Percentiles rank a stretch among this genome's conserved stretches.
phyloP scores from a whole-genome alignment of 495 filamentous ascomycete genomes.

The Aspergillus biplanus region DNA sequence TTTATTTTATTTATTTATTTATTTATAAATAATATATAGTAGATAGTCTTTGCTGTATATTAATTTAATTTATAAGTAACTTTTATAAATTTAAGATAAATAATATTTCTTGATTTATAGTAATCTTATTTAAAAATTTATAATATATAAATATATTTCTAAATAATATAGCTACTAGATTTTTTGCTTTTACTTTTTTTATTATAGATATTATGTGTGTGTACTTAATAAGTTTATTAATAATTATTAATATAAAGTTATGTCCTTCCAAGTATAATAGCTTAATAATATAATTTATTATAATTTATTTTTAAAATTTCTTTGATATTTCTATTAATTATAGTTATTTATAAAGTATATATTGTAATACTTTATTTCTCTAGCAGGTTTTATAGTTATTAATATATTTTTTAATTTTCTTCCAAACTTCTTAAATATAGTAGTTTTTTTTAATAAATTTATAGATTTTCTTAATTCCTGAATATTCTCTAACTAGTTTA shows the following conservation, averaged over 20 bases:
- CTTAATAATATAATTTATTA: not conserved
- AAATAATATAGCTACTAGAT: too few relatives aligned
- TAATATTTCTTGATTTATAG: not conserved
- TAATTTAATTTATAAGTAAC: not conserved
- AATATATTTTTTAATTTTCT: not conserved
- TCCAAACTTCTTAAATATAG: not conserved
- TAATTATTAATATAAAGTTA: too few relatives aligned
- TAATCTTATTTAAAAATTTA: too few relatives aligned
- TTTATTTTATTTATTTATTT: not conserved
- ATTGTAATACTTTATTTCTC: too few relatives aligned
- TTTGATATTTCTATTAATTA: not conserved
- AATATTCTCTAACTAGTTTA: not conserved
- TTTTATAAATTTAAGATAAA: not conserved
- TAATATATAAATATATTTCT: too few relatives aligned
- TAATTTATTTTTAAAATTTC: not conserved
- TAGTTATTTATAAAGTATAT: not conserved
- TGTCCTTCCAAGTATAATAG: too few relatives aligned
- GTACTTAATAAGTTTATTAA: too few relatives aligned
- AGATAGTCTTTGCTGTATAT: not conserved
- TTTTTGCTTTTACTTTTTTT: too few relatives aligned
- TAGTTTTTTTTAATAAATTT: constrained; percentile 10
- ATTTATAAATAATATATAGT: not conserved
- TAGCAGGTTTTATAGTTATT: not conserved
- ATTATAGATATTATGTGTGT: too few relatives aligned
- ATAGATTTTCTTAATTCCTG: not conserved